A percentile compares a stretch with the other conserved stretches of the same genome.
Evolutionary conservation across 768 basidiomycete species (phyloP).

Genomic region (Podaxis sp.): DNA sequence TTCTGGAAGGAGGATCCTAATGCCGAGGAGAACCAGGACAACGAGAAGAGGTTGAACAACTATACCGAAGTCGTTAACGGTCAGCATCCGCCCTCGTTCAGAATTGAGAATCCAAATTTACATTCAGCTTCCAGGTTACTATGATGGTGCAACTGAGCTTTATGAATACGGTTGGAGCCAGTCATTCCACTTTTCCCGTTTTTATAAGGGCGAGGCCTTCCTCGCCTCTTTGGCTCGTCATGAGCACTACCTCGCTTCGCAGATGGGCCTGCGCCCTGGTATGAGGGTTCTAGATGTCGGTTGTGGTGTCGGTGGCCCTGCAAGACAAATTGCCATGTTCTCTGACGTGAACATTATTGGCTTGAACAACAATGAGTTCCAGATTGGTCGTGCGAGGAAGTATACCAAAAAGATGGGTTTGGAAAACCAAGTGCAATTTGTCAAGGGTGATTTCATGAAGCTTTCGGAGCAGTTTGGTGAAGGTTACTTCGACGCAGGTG

Average conservation of each 20-base stretch:
- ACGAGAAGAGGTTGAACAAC: slow-evolving; percentile 69
- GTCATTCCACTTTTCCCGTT: slow-evolving; percentile 96
- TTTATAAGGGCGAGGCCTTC: slow-evolving; percentile 88
- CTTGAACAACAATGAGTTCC: slow-evolving; percentile 96
- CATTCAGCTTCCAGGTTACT: slow-evolving; percentile 64
- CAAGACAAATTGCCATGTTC: slow-evolving; percentile 92
- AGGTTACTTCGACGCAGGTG: slow-evolving; percentile 92
- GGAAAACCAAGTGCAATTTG: slow-evolving; percentile 75
- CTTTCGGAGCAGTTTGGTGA: slow-evolving; percentile 89
- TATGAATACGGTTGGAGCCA: slow-evolving; percentile 94
- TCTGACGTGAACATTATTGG: slow-evolving; percentile 83
- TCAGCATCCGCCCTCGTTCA: slow-evolving; percentile 31
- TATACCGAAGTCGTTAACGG: slow-evolving; percentile 96
- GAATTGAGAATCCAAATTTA: neutral
- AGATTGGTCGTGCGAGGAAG: slow-evolving; percentile 80
- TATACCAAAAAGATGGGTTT: slow-evolving; percentile 81
- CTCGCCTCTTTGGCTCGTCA: slow-evolving; percentile 82
- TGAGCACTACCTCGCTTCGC: slow-evolving; percentile 93
- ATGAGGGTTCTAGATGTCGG: slow-evolving; percentile 99
- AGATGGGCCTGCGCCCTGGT: slow-evolving; percentile 81
- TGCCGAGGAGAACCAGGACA: slow-evolving; percentile 66
- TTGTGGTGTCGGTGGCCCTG: slow-evolving; percentile 97
- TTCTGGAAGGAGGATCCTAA: slow-evolving; percentile 88
- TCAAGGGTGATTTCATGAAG: slow-evolving; percentile 97
- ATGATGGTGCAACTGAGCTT: slow-evolving; percentile 93